Evolutionary conservation across 805 yeast genomes (phyloP), one percentile per base, ranked within the genome.

Genomic region (Candida vartiovaarae): DNA sequence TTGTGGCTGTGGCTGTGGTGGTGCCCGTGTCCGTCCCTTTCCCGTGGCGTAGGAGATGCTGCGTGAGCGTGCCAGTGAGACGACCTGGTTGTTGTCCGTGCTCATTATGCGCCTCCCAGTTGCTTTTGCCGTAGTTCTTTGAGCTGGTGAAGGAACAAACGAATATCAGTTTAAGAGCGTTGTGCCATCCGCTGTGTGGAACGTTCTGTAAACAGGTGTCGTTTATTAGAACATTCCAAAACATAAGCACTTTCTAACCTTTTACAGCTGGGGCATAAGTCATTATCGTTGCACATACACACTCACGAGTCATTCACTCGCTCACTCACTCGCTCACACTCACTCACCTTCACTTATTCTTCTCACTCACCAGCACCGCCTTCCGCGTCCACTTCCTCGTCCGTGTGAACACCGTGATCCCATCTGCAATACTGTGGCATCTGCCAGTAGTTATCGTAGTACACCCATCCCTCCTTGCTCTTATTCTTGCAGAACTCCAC

Each of bases 361-460:
- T 30, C 25, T 45, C 49, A 1, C 49, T 45, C 8, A 50, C 49
- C 26, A 55, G 45, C 3, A 57, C 61, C 1, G 82, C 80, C 45
- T 65, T 66, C 40, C 83, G 66, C 1, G 59, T 58, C 78, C 82
- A 74, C 45, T 63, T 66, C 37, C 83, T 60, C 0, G 75, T 59
- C 36, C 85, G 57, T 0, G 84, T 79, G 51, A 67, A 77, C 38
- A 68, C 66, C 1, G 72, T 59, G 20, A 76, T 60, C 1, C 80
- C 73, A 49, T 78, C 84, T n/a, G 1, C 51, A 48, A 26, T 39
- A 54, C 6, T 62, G 53, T 3, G 68, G 67, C 32, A 61, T 56
- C 6, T 60, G 62, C 85, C 85, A 79, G 32, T 64, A 64, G 42
- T 65, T 70, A 52, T 76, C 79, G 53, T 61, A 74, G 50, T 73